Evolutionary conservation across 306 rosid species (phyloP).

Genomic region (Adenanthera pavonina): DNA sequence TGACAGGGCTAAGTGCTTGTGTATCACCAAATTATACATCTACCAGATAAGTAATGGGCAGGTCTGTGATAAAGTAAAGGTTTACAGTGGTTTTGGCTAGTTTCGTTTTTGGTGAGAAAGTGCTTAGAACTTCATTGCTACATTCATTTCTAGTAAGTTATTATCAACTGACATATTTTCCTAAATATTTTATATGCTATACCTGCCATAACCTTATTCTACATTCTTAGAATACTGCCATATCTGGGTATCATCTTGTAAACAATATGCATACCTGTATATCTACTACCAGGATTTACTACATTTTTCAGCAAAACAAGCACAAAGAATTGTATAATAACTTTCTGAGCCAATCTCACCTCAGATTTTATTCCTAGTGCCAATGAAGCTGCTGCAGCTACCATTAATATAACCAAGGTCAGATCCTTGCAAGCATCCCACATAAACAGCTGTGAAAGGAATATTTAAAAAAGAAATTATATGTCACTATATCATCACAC

Average conservation of each 20-base stretch:
- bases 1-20: neutral
- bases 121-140: neutral
- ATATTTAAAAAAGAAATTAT: constrained; percentile 23
- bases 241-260: neutral
- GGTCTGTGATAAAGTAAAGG: neutral
- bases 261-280: neutral
- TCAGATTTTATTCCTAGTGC: constrained; percentile 94
- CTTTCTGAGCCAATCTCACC: constrained; percentile 57
- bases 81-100: neutral
- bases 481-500: neutral
- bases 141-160: neutral
- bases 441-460: constrained; percentile 70
- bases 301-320: neutral
- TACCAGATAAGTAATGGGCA: neutral
- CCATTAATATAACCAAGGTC: constrained; percentile 89
- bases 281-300: neutral
- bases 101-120: neutral
- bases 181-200: neutral
- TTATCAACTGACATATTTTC: neutral
- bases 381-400: constrained; percentile 95
- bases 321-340: constrained; percentile 22
- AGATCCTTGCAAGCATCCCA: constrained; percentile 99
- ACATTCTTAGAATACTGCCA: neutral
- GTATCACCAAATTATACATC: neutral
- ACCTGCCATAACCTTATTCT: neutral